Base-by-base conservation (phyloP, 2,329 filamentous ascomycete genomes). In the Apiospora marii region DNA sequence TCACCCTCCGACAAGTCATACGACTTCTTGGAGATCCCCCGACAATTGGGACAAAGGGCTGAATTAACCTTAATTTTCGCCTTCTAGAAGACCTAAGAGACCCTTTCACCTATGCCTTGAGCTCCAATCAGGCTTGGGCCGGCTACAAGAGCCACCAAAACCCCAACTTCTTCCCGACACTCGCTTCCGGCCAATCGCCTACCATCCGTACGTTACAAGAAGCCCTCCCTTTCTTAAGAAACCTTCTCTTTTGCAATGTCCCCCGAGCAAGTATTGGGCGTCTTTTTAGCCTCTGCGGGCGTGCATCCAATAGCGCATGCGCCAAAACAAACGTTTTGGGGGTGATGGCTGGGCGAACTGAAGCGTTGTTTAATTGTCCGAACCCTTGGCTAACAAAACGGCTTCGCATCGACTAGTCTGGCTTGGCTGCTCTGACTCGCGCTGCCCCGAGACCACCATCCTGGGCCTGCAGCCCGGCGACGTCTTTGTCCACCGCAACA, bases 401-500 rank as follows among this genome's bases (percentile, higher is more conserved):
- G 58, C 58, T 48, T 49, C n/a, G 14, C 3, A 44, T 67, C n/a
- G 58, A 64, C 67, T 72, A 89, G 87, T 97, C 73, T 97, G 94
- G 94, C 89, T 97, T 76, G 94, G 94, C 73, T 97, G 94, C 85
- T 93, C 93, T 78, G 94, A 97, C 85, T 94, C 92, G 51, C 93
- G 94, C 75, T 92, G 94, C 76, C 94, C 94, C 1, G 94, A 96
- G 83, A 96, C 93, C 6, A 94, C 92, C 68, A 88, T 97, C 79
- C 88, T 95, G 41, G 92, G 92, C 78, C 87, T 94, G 73, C 88
- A 94, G 79, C 93, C 94, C 3, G 94, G 94, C 73, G 94, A 97
- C 78, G 91, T 97, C 76, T 97, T 97, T 82, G 92, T 94, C 70
- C 94, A 97, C 86, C 93, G 94, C 81, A 97, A 97, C 86, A 95